Evolutionary conservation across 2,329 filamentous ascomycete species (phyloP), one percentile per base, ranked within the genome.

Genomic region (Blastomyces silverae): DNA sequence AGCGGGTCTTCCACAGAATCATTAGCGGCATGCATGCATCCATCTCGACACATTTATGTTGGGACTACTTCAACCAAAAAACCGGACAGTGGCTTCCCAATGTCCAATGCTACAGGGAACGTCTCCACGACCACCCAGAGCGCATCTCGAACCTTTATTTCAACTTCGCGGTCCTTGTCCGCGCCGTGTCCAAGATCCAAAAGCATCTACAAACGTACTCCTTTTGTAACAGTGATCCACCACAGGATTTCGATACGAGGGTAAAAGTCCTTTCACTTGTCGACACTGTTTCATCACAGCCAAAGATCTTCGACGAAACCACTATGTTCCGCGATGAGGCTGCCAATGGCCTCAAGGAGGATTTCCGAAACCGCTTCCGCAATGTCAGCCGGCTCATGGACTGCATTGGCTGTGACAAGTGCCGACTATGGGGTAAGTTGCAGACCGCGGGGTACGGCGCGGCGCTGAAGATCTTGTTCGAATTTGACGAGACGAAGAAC

Each of bases 311-410:
- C 72, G 92, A 99, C 74, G 94, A 99, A 79, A 89, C 87, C 68
- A 81, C 94, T 73, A 96, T 99, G 92, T 99, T 99, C 78, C 90
- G 90, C 74, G 83, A 85, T 63, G 80, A 83, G 0, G 77, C 77
- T 39, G 81, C 84, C 44, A 84, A 89, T 2, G 90, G 85, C 2
- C 80, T 99, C 65, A 99, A 97, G 77, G 93, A 97, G 74, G 94
- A 99, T 74, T 99, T 99, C 82, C 89, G 91, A 71, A 94, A 95
- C 77, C 90, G 94, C 20, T 99, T 99, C 83, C 87, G 94, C 74
- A 99, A 99, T 74, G 90, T 99, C 67, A 96, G 90, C 75, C 87
- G 94, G 52, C 84, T 97, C 69, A 99, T 99, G 94, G 94, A 99
- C 77, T 99, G 94, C 71, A 93, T 97, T 25, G 94, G 94, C 56